These are phyloP conservation scores for Spizellomyces sp. DNA, from an alignment of 192 early-diverging fungal species.

Conservation along the genomic window DNA sequence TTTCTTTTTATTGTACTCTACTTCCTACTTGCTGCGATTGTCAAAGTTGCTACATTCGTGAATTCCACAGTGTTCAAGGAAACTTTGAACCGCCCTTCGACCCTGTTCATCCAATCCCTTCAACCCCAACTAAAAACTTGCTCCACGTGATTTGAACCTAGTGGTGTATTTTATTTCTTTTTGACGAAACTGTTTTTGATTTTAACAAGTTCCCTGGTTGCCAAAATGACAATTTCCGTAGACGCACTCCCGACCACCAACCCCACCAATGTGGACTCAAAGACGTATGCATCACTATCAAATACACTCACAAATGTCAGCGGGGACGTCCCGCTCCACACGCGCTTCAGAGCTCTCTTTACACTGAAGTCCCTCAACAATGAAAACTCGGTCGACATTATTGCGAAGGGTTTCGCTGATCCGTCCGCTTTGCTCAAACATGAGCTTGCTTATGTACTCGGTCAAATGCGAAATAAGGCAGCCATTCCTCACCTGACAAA, in stretches of 20 bases:
- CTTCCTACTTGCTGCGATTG: too few relatives aligned
- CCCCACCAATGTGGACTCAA: not conserved
- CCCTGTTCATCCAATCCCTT: too few relatives aligned
- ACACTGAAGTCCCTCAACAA: constrained; percentile 83
- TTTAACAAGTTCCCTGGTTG: not conserved
- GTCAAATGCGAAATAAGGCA: constrained; percentile 86
- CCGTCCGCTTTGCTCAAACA: constrained; percentile 91
- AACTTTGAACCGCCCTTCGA: too few relatives aligned
- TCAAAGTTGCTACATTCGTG: too few relatives aligned
- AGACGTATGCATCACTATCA: constrained; percentile 31
- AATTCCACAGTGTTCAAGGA: too few relatives aligned
- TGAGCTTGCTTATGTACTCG: constrained; percentile 94
- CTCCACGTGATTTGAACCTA: too few relatives aligned
- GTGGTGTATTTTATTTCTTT: too few relatives aligned
- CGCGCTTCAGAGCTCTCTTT: constrained; percentile 93
- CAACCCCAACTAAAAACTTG: too few relatives aligned
- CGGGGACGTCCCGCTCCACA: constrained; percentile 60
- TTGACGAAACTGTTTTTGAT: too few relatives aligned
- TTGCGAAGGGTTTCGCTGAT: constrained; percentile 76
- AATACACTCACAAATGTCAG: constrained; percentile 25
- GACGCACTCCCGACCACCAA: not conserved
- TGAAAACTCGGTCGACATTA: constrained; percentile 75
- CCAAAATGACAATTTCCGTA: constrained; percentile 25
- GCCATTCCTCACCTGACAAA: constrained; percentile 70
- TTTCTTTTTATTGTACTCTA: too few relatives aligned